phyloP scores from a whole-genome alignment of 129 eudicot species.

The Erigeron canadensis region DNA sequence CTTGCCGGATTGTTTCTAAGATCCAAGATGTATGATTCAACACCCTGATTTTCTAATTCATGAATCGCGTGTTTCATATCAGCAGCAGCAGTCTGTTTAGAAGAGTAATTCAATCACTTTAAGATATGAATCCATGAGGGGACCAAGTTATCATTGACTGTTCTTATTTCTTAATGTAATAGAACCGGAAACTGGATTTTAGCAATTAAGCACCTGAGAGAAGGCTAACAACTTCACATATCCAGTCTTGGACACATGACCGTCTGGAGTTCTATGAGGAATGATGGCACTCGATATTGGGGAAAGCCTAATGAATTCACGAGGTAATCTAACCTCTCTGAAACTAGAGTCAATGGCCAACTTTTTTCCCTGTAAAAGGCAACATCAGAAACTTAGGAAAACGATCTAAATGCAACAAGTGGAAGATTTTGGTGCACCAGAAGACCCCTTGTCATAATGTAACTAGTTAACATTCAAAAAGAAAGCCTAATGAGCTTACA shows the following conservation, averaged over 20 bases:
- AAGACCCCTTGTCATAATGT: neutral
- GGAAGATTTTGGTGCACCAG: neutral
- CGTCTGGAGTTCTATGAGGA: conserved; percentile 76
- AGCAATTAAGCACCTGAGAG: conserved; percentile 65
- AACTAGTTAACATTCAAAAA: neutral
- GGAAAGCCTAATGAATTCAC: conserved; percentile 84
- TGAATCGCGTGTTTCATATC: conserved; percentile 82
- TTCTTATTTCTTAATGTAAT: neutral
- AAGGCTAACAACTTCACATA: conserved; percentile 81
- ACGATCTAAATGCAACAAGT: neutral
- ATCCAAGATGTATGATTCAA: conserved; percentile 85
- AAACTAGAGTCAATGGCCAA: conserved; percentile 44
- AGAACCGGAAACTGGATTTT: neutral
- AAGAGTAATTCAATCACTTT: conserved; percentile 5
- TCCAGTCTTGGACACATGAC: conserved; percentile 80
- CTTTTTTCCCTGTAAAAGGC: conserved; percentile 53
- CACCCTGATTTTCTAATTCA: conserved; percentile 86
- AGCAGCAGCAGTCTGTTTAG: conserved; percentile 80
- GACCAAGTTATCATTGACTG: neutral
- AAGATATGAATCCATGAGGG: neutral
- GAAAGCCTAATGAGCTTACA: conserved; percentile 33
- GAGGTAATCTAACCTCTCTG: conserved; percentile 87
- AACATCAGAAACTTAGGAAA: conserved; percentile 7
- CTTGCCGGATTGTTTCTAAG: conserved; percentile 92
- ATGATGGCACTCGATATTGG: conserved; percentile 88